These are phyloP conservation scores for Cladosporium phlei DNA, from an alignment of 2,329 filamentous ascomycete genomes.

Conservation along the genomic window DNA sequence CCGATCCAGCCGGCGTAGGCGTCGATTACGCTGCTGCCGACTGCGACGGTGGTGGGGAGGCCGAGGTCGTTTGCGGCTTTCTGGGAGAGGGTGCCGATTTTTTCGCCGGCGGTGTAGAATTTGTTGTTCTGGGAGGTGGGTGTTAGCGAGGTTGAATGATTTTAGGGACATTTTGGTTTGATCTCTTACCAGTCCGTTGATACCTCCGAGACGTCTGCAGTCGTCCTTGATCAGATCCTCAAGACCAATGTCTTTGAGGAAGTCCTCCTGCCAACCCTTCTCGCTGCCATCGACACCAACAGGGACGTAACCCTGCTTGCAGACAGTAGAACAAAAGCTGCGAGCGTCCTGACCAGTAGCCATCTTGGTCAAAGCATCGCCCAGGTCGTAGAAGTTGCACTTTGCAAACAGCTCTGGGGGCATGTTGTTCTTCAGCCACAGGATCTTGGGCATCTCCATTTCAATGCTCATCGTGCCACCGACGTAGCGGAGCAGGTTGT, in stretches of 20 bases:
- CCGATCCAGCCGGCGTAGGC: slow-evolving; percentile 98
- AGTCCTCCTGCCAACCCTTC: slow-evolving; percentile 97
- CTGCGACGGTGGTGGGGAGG: slow-evolving; percentile 77
- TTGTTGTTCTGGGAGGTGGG: slow-evolving; percentile 70
- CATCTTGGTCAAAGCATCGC: slow-evolving; percentile 87
- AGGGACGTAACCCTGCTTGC: slow-evolving; percentile 94
- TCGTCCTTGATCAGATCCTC: slow-evolving; percentile 68
- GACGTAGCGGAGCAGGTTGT: slow-evolving; percentile 92
- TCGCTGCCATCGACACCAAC: slow-evolving; percentile 96
- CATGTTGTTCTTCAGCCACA: slow-evolving; percentile 99
- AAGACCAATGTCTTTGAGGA: slow-evolving; percentile 81
- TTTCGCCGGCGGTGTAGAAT: slow-evolving; percentile 86
- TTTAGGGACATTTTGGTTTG: too few species aligned
- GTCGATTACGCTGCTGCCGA: slow-evolving; percentile 95
- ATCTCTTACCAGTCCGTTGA: slow-evolving; percentile 88
- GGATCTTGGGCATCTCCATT: slow-evolving; percentile 98
- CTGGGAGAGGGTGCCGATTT: slow-evolving; percentile 78
- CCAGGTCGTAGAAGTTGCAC: slow-evolving; percentile 96
- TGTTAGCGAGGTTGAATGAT: slow-evolving; percentile 29
- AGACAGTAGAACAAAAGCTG: slow-evolving; percentile 93
- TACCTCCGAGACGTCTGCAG: slow-evolving; percentile 89
- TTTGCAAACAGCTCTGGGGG: slow-evolving; percentile 79
- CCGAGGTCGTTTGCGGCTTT: slow-evolving; percentile 80
- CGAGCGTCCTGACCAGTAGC: slow-evolving; percentile 88
- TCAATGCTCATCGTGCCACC: slow-evolving; percentile 98